Percentiles rank a stretch among this genome's conserved stretches.
These are phyloP conservation scores for Oxyria digyna DNA, from an alignment of 148 eudicot species.

Conservation along the genomic window DNA sequence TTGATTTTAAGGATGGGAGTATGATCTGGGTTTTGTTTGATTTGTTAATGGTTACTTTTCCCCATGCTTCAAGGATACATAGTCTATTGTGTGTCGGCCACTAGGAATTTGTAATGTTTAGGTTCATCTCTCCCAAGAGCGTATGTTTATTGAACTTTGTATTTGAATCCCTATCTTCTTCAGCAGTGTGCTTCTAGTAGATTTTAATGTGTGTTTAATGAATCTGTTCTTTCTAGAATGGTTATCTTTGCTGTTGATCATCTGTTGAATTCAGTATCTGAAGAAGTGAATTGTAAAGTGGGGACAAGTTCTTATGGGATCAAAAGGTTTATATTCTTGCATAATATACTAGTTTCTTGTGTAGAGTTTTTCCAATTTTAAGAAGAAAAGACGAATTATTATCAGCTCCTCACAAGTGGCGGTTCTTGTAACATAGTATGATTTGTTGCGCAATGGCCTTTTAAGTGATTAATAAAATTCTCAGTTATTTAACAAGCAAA, in stretches of 20 bases:
- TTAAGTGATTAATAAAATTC: not conserved
- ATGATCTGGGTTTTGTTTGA: not conserved
- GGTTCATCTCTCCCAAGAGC: not conserved
- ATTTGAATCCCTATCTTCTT: not conserved
- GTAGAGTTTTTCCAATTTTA: not conserved
- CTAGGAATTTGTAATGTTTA: not conserved
- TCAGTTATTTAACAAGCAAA: not conserved
- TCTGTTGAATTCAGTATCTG: not conserved
- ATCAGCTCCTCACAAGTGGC: not conserved
- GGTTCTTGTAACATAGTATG: not conserved
- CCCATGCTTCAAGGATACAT: not conserved
- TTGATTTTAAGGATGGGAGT: not conserved
- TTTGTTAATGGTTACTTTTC: not conserved
- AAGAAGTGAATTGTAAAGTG: not conserved
- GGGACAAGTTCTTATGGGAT: not conserved
- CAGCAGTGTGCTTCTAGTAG: not conserved
- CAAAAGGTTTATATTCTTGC: not conserved
- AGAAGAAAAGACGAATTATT: not conserved
- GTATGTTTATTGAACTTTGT: not conserved
- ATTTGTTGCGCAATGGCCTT: not conserved
- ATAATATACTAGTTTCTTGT: not conserved
- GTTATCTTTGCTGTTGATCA: not conserved
- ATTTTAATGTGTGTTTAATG: not conserved
- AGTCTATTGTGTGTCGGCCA: not conserved
- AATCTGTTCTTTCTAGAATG: not conserved